Evolutionary conservation across 805 yeast genomes (phyloP), one percentile per base, ranked within the genome.

Genomic region (Vanderwaltozyma yarrowii): DNA sequence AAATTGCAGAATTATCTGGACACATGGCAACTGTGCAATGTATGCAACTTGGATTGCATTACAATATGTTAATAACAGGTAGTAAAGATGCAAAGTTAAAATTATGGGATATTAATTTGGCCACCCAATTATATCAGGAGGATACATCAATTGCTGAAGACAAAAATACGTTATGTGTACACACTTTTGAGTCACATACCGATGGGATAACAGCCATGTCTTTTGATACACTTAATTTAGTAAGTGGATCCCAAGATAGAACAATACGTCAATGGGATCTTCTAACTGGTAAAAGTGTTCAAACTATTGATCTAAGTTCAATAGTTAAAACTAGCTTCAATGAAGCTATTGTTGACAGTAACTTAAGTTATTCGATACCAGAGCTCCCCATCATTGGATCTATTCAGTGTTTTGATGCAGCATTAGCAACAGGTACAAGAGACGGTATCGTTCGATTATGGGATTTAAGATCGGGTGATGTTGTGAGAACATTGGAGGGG

Each of bases 221-320:
- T 46, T 71, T 73, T 51, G 70, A 69, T 44, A 68, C 70, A 13
- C 59, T 61, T 32, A 68, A 69, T n/a, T 50, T 81, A 33, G 76
- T 82, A 2, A 71, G 82, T 35, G 87, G 86, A 0, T 79, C 88
- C 0, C 70, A 73, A 31, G 92, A 81, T 53, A 65, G 73, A 35
- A 81, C 89, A 0, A 69, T 82, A 10, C 67, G 88, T 35, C 85
- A 78, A 52, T 81, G 89, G 89, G 89, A 81, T 59, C 45, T 77
- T 43, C 62, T 58, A 23, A 69, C 76, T 0, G 88, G 87, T 0
- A 71, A 73, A 44, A 78, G 86, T 55, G 44, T 76, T 14, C 85
- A 79, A 50, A 79, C 87, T 0, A 67, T 81, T 31, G 89, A 82
- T 58, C 73, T 81, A n/a, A 55, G 52, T 34, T 57, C 52, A 38